Conservation (phyloP, 495 filamentous ascomycete species). For the Penicillium robsamsonii region DNA sequence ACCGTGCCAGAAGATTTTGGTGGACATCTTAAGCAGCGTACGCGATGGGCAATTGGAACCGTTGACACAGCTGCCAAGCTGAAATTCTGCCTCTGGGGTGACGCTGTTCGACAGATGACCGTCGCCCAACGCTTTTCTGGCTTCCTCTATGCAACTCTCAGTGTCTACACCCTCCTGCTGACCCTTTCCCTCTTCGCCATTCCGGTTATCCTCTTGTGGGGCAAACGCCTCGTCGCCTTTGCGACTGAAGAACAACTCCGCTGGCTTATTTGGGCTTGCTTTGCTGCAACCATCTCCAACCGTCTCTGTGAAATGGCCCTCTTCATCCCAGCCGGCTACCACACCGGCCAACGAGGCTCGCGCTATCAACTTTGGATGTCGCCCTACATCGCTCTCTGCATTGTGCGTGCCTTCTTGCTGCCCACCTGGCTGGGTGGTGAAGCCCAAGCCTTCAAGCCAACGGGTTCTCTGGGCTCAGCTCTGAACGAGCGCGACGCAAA, state of each 20-base stretch:
- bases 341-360: conserved; percentile 41
- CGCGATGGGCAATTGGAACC: conserved; percentile 48
- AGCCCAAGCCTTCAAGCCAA: conserved; percentile 38
- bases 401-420: conserved; percentile 45
- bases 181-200: conserved; percentile 44
- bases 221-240: conserved; percentile 45
- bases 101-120: conserved; percentile 35
- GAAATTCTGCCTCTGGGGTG: conserved; percentile 45
- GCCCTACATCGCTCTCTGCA: conserved; percentile 43
- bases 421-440: conserved; percentile 42
- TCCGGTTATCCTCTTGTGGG: conserved; percentile 46
- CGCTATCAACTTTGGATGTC: conserved; percentile 48
- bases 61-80: conserved; percentile 45
- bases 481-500: conserved; percentile 37
- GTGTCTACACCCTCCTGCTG: conserved; percentile 42
- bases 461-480: conserved; percentile 31
- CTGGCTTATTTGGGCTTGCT: conserved; percentile 49
- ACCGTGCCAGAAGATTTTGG: conserved; percentile 48
- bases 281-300: conserved; percentile 38
- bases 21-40: conserved; percentile 52
- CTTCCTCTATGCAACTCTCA: conserved; percentile 47
- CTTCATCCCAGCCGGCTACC: conserved; percentile 45
- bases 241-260: conserved; percentile 42
- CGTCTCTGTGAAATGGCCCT: conserved; percentile 44
- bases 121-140: conserved; percentile 37